Evolutionary conservation across 306 rosid genomes (phyloP), one percentile per base, ranked within the genome.

Genomic region (Prunus davidiana): DNA sequence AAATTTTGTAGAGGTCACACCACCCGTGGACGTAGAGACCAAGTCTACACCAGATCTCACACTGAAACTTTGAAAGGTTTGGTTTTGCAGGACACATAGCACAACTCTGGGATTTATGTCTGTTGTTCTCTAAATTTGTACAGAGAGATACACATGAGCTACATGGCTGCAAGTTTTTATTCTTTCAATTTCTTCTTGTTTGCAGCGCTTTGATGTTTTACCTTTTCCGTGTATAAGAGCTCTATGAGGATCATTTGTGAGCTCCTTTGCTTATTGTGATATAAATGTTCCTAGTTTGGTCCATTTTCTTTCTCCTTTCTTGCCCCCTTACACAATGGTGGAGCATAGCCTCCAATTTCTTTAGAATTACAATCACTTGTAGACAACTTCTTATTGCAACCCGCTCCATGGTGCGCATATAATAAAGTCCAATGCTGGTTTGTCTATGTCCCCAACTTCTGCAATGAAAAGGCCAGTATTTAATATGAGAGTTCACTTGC

Each of bases 21-120:
- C 90, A 32, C 69, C 50, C 2, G 69, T 71, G 69, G 89, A 86
- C 24, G 65, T 65, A 61, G 88, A 84, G 62, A 69, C 82, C 79
- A 76, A 69, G 78, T 75, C 92, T 28, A 83, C 88, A 74, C 98
- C 92, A 47, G 98, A 93, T 78, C 90, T 93, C 77, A 91, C 96
- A 22, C 76, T 93, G 82, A 93, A 88, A 84, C 98, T 93, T 60
- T 93, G 82, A 90, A 64, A 69, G 80, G 67, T 64, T 72, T 69
- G 82, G 46, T 74, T 71, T 72, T 49, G 45, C 41, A 22, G 72
- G 38, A 63, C 54, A 63, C 49, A 64, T 76, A 78, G 83, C 82
- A 67, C 70, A 78, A 83, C 82, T 64, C 74, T 51, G 70, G 75
- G 64, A 67, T 79, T 73, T 80, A 74, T 69, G 77, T 78, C 69